These are phyloP conservation scores for Zygoascus flipseniorum DNA, from an alignment of 805 yeast genomes.

Conservation along the genomic window DNA sequence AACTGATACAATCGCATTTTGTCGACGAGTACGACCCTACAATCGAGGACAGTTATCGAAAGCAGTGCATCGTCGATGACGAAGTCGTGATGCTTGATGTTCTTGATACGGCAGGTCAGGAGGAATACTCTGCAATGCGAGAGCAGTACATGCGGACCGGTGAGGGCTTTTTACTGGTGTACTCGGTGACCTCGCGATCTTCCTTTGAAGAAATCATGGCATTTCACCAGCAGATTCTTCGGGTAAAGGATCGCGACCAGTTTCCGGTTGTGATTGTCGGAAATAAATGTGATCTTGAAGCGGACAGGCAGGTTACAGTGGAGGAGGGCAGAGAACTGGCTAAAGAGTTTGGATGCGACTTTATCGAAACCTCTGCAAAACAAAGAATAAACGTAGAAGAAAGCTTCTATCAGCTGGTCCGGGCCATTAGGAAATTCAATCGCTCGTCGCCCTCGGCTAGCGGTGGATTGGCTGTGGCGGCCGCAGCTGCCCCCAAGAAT, in stretches of 20 bases:
- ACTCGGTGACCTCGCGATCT: slow-evolving; percentile 71
- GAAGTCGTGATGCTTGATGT: slow-evolving; percentile 76
- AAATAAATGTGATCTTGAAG: slow-evolving; percentile 73
- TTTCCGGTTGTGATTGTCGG: slow-evolving; percentile 87
- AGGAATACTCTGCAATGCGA: slow-evolving; percentile 87
- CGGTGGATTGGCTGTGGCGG: neutral
- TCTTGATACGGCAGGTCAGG: slow-evolving; percentile 97
- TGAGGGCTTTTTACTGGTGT: slow-evolving; percentile 85
- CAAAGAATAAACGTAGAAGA: slow-evolving; percentile 84
- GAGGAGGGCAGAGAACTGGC: slow-evolving; percentile 83
- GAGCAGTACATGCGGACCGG: slow-evolving; percentile 96
- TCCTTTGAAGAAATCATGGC: slow-evolving; percentile 78
- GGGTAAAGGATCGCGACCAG: slow-evolving; percentile 45
- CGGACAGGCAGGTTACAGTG: slow-evolving; percentile 67
- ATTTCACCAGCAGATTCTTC: slow-evolving; percentile 67
- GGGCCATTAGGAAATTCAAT: slow-evolving; percentile 20
- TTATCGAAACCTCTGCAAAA: slow-evolving; percentile 90
- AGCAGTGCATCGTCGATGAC: slow-evolving; percentile 76
- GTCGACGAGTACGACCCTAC: slow-evolving; percentile 98
- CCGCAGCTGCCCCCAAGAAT: neutral
- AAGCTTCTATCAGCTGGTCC: slow-evolving; percentile 51
- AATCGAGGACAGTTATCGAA: slow-evolving; percentile 68
- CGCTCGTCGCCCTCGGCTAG: neutral
- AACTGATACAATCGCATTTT: slow-evolving; percentile 87
- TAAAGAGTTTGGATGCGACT: slow-evolving; percentile 49